Conservation (phyloP, 1,284 basidiomycete species). For the Ustilago shanxiensis region DNA sequence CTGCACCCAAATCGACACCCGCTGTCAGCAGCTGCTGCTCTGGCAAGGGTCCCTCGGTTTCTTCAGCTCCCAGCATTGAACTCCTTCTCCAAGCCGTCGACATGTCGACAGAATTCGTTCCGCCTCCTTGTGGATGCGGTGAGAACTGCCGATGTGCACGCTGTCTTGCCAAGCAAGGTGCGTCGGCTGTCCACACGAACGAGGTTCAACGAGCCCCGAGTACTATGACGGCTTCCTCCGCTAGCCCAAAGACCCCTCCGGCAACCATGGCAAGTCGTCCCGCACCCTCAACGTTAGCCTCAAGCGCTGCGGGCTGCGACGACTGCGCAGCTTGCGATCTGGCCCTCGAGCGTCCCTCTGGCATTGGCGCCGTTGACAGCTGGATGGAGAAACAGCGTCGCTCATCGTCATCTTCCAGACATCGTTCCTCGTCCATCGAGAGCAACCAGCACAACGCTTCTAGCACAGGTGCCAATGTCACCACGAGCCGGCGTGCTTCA, state of each 20-base stretch:
- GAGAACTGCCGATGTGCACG: constrained; percentile 42
- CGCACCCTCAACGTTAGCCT: background rate
- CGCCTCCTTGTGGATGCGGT: constrained; percentile 47
- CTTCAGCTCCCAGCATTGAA: constrained; percentile 43
- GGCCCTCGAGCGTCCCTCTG: constrained; percentile 48
- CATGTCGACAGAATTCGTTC: constrained; percentile 50
- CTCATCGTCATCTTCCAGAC: background rate
- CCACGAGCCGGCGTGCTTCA: constrained; percentile 14
- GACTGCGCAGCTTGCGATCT: constrained; percentile 61
- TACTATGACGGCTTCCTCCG: constrained; percentile 24
- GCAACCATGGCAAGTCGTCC: constrained; percentile 3
- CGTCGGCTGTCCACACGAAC: background rate
- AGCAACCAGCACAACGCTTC: background rate
- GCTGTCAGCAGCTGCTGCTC: constrained; percentile 28
- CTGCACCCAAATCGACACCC: background rate
- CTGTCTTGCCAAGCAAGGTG: constrained; percentile 32
- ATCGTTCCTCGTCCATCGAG: constrained; percentile 12
- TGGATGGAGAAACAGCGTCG: constrained; percentile 45
- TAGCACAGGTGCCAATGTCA: background rate
- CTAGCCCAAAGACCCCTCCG: constrained; percentile 29
- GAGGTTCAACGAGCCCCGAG: constrained; percentile 11
- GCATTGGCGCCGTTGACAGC: constrained; percentile 53
- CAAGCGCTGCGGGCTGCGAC: constrained; percentile 32
- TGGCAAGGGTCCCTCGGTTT: constrained; percentile 16
- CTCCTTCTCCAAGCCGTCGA: constrained; percentile 51